A percentile compares a stretch with the other conserved stretches of the same genome.
phyloP scores from a whole-genome alignment of 2,329 filamentous ascomycete genomes.

The Dothideomycetes sp. region DNA sequence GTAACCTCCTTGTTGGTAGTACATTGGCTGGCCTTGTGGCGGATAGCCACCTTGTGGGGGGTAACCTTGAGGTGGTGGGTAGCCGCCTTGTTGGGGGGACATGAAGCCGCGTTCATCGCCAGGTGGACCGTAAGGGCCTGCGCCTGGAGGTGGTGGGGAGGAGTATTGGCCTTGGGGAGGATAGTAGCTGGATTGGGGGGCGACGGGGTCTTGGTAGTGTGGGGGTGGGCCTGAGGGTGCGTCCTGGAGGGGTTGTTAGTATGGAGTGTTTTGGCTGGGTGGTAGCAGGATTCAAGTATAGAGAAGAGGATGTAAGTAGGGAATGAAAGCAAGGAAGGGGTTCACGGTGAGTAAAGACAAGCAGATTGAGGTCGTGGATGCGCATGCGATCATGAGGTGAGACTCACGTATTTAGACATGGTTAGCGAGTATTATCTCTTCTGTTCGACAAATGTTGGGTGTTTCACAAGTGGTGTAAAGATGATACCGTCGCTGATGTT shows the following conservation, averaged over 20 bases:
- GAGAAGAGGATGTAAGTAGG: too few species aligned
- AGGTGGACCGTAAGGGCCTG: not conserved
- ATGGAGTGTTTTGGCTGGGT: too few species aligned
- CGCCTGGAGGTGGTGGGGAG: slow-evolving; percentile 11
- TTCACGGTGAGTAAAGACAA: too few species aligned
- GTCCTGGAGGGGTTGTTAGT: slow-evolving; percentile 11
- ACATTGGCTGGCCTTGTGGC: slow-evolving; percentile 26
- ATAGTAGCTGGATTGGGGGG: slow-evolving; percentile 15
- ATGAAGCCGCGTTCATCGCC: slow-evolving; percentile 15
- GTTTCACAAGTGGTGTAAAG: too few species aligned
- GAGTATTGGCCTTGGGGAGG: slow-evolving; percentile 15
- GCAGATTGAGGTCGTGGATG: too few species aligned
- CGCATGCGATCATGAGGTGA: too few species aligned
- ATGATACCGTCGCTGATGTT: too few species aligned
- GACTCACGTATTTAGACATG: too few species aligned
- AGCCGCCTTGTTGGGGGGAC: slow-evolving; percentile 12
- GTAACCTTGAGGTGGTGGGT: slow-evolving; percentile 3
- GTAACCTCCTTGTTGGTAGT: slow-evolving; percentile 31
- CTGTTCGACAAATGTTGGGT: too few species aligned
- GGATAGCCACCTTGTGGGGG: slow-evolving; percentile 17
- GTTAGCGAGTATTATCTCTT: too few species aligned
- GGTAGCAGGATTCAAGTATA: too few species aligned
- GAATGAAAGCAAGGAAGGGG: too few species aligned
- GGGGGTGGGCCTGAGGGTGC: slow-evolving; percentile 19
- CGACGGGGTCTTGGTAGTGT: slow-evolving; percentile 17